These are phyloP conservation scores for Psilocybe tampanensis DNA, from an alignment of 768 basidiomycete species.

Conservation along the genomic window DNA sequence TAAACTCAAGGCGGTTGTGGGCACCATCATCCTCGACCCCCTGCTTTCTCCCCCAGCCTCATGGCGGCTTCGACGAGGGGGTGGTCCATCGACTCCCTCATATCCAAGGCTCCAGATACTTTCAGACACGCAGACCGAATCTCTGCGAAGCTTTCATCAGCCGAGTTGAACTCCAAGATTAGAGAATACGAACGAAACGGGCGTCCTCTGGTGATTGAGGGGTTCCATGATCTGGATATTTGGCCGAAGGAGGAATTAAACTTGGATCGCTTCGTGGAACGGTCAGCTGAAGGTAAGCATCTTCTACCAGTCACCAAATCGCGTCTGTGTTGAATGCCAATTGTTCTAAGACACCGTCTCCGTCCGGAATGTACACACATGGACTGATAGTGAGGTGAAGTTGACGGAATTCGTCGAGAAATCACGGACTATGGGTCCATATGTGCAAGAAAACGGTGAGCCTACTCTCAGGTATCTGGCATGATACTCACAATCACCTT, in stretches of 20 bases:
- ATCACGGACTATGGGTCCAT: constrained; percentile 36
- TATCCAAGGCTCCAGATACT: constrained; percentile 9
- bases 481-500: background rate
- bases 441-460: constrained; percentile 42
- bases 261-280: constrained; percentile 51
- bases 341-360: constrained; percentile 43
- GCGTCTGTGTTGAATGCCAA: background rate
- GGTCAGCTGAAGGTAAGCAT: constrained; percentile 20
- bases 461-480: background rate
- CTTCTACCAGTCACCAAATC: background rate
- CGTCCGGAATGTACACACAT: constrained; percentile 65
- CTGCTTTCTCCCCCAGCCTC: background rate
- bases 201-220: constrained; percentile 64
- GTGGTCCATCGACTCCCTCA: constrained; percentile 46
- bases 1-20: too few species aligned
- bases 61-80: constrained; percentile 38
- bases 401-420: constrained; percentile 55
- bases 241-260: constrained; percentile 64
- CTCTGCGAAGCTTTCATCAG: constrained; percentile 27
- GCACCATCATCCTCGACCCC: background rate
- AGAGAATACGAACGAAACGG: constrained; percentile 50
- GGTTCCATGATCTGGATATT: constrained; percentile 50
- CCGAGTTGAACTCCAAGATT: constrained; percentile 41
- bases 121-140: constrained; percentile 38
- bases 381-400: constrained; percentile 53